Base-by-base conservation (phyloP, 2,329 filamentous ascomycete genomes). In the Amylocarpus encephaloides region DNA sequence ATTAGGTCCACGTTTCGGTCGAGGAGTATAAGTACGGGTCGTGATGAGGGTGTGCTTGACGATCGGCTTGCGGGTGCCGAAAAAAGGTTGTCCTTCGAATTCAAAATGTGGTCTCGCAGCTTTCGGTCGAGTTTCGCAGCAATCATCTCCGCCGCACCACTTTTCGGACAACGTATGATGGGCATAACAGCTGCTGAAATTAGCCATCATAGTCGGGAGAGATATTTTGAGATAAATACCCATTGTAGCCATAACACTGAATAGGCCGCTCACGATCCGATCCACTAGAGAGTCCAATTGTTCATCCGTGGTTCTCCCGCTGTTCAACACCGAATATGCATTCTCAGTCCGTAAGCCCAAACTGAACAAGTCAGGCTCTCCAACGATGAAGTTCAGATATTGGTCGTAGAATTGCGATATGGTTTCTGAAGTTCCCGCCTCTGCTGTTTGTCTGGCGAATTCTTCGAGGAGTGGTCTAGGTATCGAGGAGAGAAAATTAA, bases 171-270 rank as follows among this genome's bases (percentile, higher is more conserved):
- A 59, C 93, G 79, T 63, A 98, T 97, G 59, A 98, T 90, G 6
- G 93, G 93, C 59, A 98, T 95, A 2, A 91, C 83, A 53, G 86
- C 86, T 90, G 58, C 13, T 42, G 11, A 15, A 46, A 52, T 69
- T 53, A 70, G 65, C 43, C 36, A 33, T 13, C 29, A 39, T 30
- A 33, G 19, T 19, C 15, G 41, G 32, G 39, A 22, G n/a, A 36
- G 30, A 29, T 33, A 6, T 26, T 18, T 26, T 36, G 22, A 46
- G 11, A 34, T 26, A 58, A 75, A 51, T 75, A 85, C 90, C 92
- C 89, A 96, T 95, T 5, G 93, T 98, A n/a, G 95, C 93, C 52
- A 93, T 85, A 43, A 98, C 93, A 56, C 91, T 96, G 71, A 97
- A 98, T n/a, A 98, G 73, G 0, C 93, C 93, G 62, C 87, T 94